Evolutionary conservation across 2,329 filamentous ascomycete genomes (phyloP), one percentile per base, ranked within the genome.

Genomic region (Neurospora sp.): DNA sequence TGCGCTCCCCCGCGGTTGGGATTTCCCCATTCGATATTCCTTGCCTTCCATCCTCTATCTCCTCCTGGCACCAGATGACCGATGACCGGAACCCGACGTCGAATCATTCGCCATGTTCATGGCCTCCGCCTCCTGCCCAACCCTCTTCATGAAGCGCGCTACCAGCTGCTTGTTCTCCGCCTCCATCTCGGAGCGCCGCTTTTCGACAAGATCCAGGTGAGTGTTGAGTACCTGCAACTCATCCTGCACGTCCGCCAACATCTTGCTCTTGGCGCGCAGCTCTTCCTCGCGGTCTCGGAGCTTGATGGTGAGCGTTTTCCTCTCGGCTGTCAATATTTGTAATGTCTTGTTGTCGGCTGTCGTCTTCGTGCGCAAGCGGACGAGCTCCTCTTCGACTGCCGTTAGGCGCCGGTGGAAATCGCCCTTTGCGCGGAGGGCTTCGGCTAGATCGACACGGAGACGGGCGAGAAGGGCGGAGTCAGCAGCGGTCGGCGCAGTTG

Each of bases 241-340:
- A 80, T 97, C 94, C 81, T 98, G 95, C 68, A 97, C 90, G 76
- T 95, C 87, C 86, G 93, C 91, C 2, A 97, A 86, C 73, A 97
- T 82, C 78, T 94, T 93, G 39, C 89, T 89, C 83, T 97, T 97
- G 71, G 89, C 92, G 70, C 86, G 87, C 39, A 97, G 81, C 82
- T 98, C 96, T 76, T 96, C 92, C 72, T 96, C 93, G 38, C 91
- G 84, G 79, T 97, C 95, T 73, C 87, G 89, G 52, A 97, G 82
- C 72, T 90, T 90, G 58, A 88, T 85, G 67, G 87, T 84, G 19
- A 96, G 81, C 2, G 84, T 80, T 19, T 85, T 83, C 40, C 88
- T 86, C 75, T 93, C 89, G 33, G 83, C 81, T 23, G 88, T 86
- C 19, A 96, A 81, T 28, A 86, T 82, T 17, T 83, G 82, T 68